A percentile compares a stretch with the other conserved stretches of the same genome.
phyloP scores from a whole-genome alignment of 2,329 filamentous ascomycete genomes.

The Chrysoporthe deuterocubensis region DNA sequence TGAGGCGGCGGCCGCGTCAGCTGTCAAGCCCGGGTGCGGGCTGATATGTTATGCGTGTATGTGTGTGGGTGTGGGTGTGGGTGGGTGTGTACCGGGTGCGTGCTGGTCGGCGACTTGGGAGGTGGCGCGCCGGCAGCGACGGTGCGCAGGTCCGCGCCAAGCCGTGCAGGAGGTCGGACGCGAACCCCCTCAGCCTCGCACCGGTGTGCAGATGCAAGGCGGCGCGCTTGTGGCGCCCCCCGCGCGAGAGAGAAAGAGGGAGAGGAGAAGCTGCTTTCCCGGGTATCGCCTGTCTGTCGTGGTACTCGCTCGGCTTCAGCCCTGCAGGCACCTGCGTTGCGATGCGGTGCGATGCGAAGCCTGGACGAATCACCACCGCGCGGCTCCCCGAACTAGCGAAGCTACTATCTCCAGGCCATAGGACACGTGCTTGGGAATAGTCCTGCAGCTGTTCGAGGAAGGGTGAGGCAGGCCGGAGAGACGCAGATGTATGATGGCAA shows the following conservation, averaged over 20 bases:
- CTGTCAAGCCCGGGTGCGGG: no score
- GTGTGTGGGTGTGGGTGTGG: neutral
- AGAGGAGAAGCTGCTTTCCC: neutral
- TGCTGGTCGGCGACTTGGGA: neutral
- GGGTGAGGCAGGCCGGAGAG: neutral
- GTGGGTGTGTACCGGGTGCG: neutral
- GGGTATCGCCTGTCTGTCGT: neutral
- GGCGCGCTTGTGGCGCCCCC: neutral
- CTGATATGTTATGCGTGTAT: no score
- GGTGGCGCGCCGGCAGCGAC: neutral
- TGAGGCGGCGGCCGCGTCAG: no score
- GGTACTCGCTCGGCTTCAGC: neutral
- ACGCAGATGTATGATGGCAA: neutral
- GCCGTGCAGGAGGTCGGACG: slow-evolving; percentile 3
- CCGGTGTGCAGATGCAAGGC: neutral
- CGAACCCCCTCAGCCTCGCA: slow-evolving; percentile 1
- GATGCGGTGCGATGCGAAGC: no score
- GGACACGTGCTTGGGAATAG: neutral
- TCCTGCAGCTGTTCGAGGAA: neutral
- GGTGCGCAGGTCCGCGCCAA: neutral
- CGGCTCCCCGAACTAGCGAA: neutral
- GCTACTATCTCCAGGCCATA: neutral
- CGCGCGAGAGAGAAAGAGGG: neutral
- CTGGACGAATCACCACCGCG: no score
- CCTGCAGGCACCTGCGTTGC: no score